phyloP scores from a whole-genome alignment of 1,284 basidiomycete species.

The Ustilago xerochloae region DNA sequence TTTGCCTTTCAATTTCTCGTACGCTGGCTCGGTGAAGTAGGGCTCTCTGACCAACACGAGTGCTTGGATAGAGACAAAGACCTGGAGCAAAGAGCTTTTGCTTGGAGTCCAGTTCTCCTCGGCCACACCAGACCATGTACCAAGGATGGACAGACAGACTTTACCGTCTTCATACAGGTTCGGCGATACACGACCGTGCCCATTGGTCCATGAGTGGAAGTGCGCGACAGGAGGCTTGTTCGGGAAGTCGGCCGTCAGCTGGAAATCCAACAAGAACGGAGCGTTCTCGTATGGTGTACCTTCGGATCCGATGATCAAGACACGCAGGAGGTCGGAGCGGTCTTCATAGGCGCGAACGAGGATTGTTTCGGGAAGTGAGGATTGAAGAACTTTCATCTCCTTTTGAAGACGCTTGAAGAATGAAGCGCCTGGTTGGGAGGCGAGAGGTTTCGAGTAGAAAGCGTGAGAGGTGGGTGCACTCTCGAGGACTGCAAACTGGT shows the following conservation, averaged over 20 bases:
- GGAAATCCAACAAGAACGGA: conserved; percentile 94
- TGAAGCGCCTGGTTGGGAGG: conserved; percentile 71
- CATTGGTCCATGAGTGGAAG: conserved; percentile 93
- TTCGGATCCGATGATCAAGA: conserved; percentile 88
- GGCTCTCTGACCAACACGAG: conserved; percentile 91
- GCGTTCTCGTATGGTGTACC: conserved; percentile 88
- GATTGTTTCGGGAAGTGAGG: conserved; percentile 72
- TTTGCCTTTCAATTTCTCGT: conserved; percentile 72
- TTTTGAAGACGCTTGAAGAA: conserved; percentile 81
- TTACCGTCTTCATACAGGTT: conserved; percentile 96
- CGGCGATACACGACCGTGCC: conserved; percentile 78
- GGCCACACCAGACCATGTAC: conserved; percentile 82
- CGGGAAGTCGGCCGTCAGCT: conserved; percentile 80
- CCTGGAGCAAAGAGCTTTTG: conserved; percentile 84
- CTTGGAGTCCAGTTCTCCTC: conserved; percentile 72
- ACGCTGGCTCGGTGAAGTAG: conserved; percentile 69
- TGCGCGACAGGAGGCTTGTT: conserved; percentile 85
- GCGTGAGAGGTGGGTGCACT: conserved; percentile 48
- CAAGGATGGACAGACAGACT: conserved; percentile 89
- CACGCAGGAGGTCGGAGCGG: conserved; percentile 84
- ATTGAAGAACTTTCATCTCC: conserved; percentile 83
- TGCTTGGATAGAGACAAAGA: conserved; percentile 91
- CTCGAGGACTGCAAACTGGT: conserved; percentile 53
- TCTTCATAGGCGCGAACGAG: conserved; percentile 75
- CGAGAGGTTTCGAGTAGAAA: conserved; percentile 28